A percentile compares a stretch with the other conserved stretches of the same genome.
phyloP scores from a whole-genome alignment of 768 basidiomycete genomes.

The Mycena indigotica region DNA sequence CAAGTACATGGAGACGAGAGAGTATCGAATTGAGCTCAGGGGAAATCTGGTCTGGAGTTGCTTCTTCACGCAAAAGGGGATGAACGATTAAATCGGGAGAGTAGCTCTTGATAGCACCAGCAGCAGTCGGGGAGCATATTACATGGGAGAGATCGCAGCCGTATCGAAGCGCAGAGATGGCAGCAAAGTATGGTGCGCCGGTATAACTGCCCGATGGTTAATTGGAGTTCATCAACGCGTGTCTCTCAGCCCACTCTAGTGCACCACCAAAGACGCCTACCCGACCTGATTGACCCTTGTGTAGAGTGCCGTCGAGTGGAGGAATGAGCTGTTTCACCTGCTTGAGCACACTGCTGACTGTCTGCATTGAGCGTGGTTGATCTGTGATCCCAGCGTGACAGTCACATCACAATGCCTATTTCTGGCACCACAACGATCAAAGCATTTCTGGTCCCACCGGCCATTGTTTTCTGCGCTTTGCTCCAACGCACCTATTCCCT shows the following conservation, averaged over 20 bases:
- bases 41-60: conserved; percentile 55
- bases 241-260: conserved; percentile 69
- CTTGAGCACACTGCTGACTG: conserved; percentile 61
- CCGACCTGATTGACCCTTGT: conserved; percentile 73
- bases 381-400: background rate
- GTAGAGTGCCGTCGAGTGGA: conserved; percentile 82
- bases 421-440: background rate
- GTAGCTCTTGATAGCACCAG: conserved; percentile 93
- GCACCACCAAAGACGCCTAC: conserved; percentile 95
- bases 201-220: conserved; percentile 66
- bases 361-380: conserved; percentile 60
- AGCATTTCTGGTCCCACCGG: background rate
- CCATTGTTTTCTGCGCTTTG: background rate
- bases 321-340: conserved; percentile 86
- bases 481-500: background rate
- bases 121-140: conserved; percentile 92
- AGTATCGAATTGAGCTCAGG: conserved; percentile 67
- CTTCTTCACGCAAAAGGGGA: conserved; percentile 76
- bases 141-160: conserved; percentile 96
- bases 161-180: conserved; percentile 86
- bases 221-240: background rate
- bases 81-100: conserved; percentile 98
- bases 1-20: conserved; percentile 85
- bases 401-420: background rate
- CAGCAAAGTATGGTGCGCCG: conserved; percentile 95